Evolutionary conservation across 768 basidiomycete species (phyloP).

Genomic region (Calocybe gangraenosa): DNA sequence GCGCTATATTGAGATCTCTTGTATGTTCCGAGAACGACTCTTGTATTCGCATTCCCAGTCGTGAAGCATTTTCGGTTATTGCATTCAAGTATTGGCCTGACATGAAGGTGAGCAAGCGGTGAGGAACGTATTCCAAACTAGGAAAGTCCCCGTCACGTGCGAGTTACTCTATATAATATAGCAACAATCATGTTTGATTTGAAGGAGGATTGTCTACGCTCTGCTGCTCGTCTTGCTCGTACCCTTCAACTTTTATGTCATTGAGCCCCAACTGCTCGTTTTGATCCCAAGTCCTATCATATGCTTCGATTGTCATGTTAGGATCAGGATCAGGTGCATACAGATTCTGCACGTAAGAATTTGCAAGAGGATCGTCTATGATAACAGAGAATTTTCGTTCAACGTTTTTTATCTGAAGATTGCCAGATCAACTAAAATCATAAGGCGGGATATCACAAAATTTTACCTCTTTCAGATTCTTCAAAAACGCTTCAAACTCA

Average conservation of each 20-base stretch:
- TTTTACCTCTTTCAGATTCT: conserved; percentile 67
- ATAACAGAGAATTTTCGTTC: conserved; percentile 85
- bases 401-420: conserved; percentile 66
- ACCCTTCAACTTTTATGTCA: conserved; percentile 81
- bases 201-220: not conserved
- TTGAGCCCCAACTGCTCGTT: conserved; percentile 94
- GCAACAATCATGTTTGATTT: too few relatives aligned
- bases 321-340: conserved; percentile 98
- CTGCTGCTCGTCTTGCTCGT: conserved; percentile 36
- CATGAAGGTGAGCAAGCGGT: conserved; percentile 24
- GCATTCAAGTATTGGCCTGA: conserved; percentile 44
- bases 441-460: not conserved
- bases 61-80: conserved; percentile 79
- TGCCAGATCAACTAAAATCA: conserved; percentile 2
- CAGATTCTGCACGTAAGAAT: conserved; percentile 94
- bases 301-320: conserved; percentile 79
- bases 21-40: conserved; percentile 82
- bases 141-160: not conserved
- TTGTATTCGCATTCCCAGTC: conserved; percentile 78
- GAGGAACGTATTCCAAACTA: not conserved
- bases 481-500: conserved; percentile 75
- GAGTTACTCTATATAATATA: too few relatives aligned
- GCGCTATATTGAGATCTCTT: conserved; percentile 61
- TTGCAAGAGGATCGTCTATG: conserved; percentile 92
- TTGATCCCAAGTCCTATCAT: conserved; percentile 84